Base-by-base conservation (phyloP, 179 eudicot species). In the Beta lomatogona region DNA sequence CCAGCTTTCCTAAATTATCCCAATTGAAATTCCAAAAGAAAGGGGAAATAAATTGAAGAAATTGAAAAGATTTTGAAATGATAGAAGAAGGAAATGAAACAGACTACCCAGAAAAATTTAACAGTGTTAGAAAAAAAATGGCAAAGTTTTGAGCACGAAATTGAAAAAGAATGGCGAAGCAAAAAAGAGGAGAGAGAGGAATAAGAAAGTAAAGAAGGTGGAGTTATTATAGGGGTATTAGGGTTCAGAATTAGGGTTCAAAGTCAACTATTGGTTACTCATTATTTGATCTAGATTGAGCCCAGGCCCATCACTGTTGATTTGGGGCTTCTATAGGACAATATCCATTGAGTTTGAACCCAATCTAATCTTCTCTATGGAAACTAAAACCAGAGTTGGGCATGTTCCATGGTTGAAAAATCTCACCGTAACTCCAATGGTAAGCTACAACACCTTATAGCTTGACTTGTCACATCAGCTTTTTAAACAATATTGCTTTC, bases 241-340 rank as follows among this genome's bases (percentile, higher is more conserved):
- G 81, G 80, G 80, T 77, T 82, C 0, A 64, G 19, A 36, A 31
- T 21, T 64, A 81, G 67, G 80, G 48, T 44, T 13, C 1, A 41
- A 36, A 52, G 69, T 81, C 77, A 69, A 77, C 50, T 46, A 46
- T 46, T 4, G 50, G 50, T 46, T 53, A 68, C 13, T 59, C 75
- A 79, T 79, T 68, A 77, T 70, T 60, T 2, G 19, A 45, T 36
- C 15, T 28, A 6, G 12, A 41, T 53, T 44, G 19, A 13, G 25
- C 48, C 71, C 76, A 71, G 77, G 81, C 84, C 81, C 84, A 65
- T 28, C 36, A 31, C 68, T 36, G 25, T 6, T 64, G 1, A 59
- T 59, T 59, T 9, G 9, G 28, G 22, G 22, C 46, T 54, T 4
- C 18, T 9, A 31, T 68, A 4, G 13, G 15, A 9, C 7, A 36